These are phyloP conservation scores for Vinca minor DNA, from an alignment of 257 asterid genomes.

Conservation along the genomic window DNA sequence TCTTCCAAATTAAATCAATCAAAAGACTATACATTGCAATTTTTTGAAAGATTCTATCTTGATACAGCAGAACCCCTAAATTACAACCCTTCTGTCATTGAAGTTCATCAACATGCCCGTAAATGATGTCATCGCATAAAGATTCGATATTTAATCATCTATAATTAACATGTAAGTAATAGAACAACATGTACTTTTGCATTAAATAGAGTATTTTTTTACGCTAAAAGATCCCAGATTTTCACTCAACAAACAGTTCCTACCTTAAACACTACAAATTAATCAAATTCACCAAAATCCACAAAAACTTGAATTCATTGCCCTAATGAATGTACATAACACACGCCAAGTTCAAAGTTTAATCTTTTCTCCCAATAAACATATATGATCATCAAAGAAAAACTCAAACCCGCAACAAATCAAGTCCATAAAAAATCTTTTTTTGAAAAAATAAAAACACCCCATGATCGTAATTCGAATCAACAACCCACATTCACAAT, in stretches of 20 bases:
- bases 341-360: neutral
- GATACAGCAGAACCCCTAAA: constrained; percentile 1
- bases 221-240: neutral
- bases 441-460: neutral
- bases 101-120: neutral
- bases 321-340: neutral
- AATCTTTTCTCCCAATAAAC: neutral
- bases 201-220: neutral
- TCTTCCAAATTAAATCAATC: neutral
- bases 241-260: neutral
- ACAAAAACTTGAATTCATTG: neutral
- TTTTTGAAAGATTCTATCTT: neutral
- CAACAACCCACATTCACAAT: constrained; percentile 13
- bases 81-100: neutral
- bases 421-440: neutral
- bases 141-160: neutral
- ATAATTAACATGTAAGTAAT: constrained; percentile 1
- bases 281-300: neutral
- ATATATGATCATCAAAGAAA: constrained; percentile 14
- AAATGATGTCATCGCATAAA: neutral
- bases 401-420: neutral
- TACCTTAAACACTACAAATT: neutral
- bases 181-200: neutral
- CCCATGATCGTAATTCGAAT: neutral
- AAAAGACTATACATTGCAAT: neutral